A percentile compares a stretch with the other conserved stretches of the same genome.
These are phyloP conservation scores for Sonneratia alba DNA, from an alignment of 345 rosid genomes.

Conservation along the genomic window DNA sequence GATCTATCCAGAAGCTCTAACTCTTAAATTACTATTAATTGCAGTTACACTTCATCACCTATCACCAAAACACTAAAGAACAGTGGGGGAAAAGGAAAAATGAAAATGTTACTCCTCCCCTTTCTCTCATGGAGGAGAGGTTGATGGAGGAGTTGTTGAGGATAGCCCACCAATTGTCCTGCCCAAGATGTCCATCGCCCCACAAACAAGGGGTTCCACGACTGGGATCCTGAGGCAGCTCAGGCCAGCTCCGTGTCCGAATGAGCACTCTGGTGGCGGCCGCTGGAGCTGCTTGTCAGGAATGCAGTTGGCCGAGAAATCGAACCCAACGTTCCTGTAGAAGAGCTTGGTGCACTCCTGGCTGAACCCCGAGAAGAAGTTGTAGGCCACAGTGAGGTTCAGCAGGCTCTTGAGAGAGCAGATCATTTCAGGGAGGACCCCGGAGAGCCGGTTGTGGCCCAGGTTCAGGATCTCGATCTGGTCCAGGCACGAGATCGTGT, in stretches of 20 bases:
- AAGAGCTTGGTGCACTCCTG: conserved; percentile 50
- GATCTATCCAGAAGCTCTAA: too few relatives aligned
- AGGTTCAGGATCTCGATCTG: conserved; percentile 64
- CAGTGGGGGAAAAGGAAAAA: too few relatives aligned
- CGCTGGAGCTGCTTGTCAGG: conserved; percentile 70
- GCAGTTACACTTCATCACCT: too few relatives aligned
- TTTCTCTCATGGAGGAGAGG: too few relatives aligned
- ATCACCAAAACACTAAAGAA: too few relatives aligned
- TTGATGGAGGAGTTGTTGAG: too few relatives aligned
- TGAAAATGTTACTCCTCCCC: too few relatives aligned
- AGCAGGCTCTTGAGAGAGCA: conserved; percentile 51
- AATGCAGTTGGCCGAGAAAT: conserved; percentile 70
- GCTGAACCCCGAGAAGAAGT: conserved; percentile 88
- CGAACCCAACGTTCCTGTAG: conserved; percentile 51
- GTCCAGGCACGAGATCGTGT: conserved; percentile 54
- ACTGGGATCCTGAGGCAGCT: conserved; percentile 74
- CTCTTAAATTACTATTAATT: too few relatives aligned
- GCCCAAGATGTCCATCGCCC: conserved; percentile 11
- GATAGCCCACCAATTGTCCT: too few relatives aligned
- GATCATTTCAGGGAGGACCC: conserved; percentile 54
- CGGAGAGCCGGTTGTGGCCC: conserved; percentile 71
- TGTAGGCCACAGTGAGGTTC: conserved; percentile 69
- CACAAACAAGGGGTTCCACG: conserved; percentile 51
- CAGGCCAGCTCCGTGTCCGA: conserved; percentile 38
- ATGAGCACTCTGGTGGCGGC: conserved; percentile 65